Evolutionary conservation across 1,284 basidiomycete species (phyloP).

Genomic region (Ceratobasidium sp.): DNA sequence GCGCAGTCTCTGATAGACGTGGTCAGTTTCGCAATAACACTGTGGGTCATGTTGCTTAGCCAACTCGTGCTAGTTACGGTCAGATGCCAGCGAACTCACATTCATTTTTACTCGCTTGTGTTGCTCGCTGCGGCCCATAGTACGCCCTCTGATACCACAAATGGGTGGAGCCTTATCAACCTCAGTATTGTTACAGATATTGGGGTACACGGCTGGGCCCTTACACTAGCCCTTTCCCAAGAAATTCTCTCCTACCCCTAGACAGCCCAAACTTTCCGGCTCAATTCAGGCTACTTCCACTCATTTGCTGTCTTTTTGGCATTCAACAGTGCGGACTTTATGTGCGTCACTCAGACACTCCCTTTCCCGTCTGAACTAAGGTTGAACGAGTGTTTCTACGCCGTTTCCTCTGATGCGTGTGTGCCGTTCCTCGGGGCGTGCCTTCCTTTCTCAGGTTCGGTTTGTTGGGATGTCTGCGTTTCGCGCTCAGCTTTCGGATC

Average conservation of each 20-base stretch:
- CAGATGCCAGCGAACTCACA: slow-evolving; percentile 87
- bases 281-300: slow-evolving; percentile 96
- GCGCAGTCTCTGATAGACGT: slow-evolving; percentile 85
- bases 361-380: slow-evolving; percentile 7
- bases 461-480: slow-evolving; percentile 99
- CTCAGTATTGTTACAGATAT: slow-evolving; percentile 41
- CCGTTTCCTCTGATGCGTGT: slow-evolving; percentile 74
- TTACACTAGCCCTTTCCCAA: slow-evolving; percentile 89
- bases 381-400: slow-evolving; percentile 76
- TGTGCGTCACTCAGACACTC: slow-evolving; percentile 64
- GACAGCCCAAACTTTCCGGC: slow-evolving; percentile 97
- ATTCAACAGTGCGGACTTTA: slow-evolving; percentile 94
- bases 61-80: slow-evolving; percentile 69
- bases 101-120: slow-evolving; percentile 91
- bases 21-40: slow-evolving; percentile 64
- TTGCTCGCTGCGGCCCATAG: slow-evolving; percentile 98
- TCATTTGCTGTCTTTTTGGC: slow-evolving; percentile 99
- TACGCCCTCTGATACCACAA: slow-evolving; percentile 55
- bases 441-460: slow-evolving; percentile 93
- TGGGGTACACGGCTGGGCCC: slow-evolving; percentile 82
- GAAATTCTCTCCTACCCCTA: slow-evolving; percentile 97
- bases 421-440: slow-evolving; percentile 85
- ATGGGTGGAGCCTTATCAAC: neutral
- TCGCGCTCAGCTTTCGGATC: slow-evolving; percentile 97
- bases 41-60: slow-evolving; percentile 3